Evolutionary conservation across 2,329 filamentous ascomycete species (phyloP).

Genomic region (Cytospora leucostoma): DNA sequence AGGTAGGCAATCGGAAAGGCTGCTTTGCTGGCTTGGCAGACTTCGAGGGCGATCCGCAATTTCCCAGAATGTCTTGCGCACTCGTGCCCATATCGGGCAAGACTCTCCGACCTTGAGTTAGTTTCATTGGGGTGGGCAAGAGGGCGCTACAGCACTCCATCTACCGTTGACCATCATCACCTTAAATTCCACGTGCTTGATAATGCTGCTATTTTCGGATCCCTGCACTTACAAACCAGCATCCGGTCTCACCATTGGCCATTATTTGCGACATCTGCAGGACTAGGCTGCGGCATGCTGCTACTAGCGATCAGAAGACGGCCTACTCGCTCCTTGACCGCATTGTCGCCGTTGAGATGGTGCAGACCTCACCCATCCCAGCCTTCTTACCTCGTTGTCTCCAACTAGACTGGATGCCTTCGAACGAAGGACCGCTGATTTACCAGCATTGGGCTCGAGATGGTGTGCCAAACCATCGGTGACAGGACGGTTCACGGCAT

Average conservation of each 20-base stretch:
- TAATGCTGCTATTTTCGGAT: slow-evolving; percentile 26
- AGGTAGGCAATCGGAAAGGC: not conserved
- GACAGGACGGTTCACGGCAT: slow-evolving; percentile 9
- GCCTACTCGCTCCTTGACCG: slow-evolving; percentile 21
- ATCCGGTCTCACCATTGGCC: slow-evolving; percentile 15
- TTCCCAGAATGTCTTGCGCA: not conserved
- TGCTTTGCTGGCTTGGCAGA: not conserved
- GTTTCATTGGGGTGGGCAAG: slow-evolving; percentile 8
- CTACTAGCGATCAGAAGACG: slow-evolving; percentile 16
- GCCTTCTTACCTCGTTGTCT: not conserved
- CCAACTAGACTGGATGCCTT: slow-evolving; percentile 14
- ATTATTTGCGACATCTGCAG: not conserved
- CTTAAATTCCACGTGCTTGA: slow-evolving; percentile 25
- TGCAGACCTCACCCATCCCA: not conserved
- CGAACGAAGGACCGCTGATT: slow-evolving; percentile 19
- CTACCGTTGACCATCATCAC: slow-evolving; percentile 20
- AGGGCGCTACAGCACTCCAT: slow-evolving; percentile 16
- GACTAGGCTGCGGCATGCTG: slow-evolving; percentile 5
- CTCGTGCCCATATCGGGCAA: slow-evolving; percentile 1
- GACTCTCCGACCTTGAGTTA: slow-evolving; percentile 4
- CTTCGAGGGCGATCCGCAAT: not conserved
- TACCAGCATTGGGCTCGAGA: not conserved
- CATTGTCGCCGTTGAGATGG: slow-evolving; percentile 11
- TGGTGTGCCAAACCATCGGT: slow-evolving; percentile 23
- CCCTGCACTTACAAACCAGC: slow-evolving; percentile 24